These are phyloP conservation scores for Leptodermis oblonga DNA, from an alignment of 257 asterid genomes.

Conservation along the genomic window DNA sequence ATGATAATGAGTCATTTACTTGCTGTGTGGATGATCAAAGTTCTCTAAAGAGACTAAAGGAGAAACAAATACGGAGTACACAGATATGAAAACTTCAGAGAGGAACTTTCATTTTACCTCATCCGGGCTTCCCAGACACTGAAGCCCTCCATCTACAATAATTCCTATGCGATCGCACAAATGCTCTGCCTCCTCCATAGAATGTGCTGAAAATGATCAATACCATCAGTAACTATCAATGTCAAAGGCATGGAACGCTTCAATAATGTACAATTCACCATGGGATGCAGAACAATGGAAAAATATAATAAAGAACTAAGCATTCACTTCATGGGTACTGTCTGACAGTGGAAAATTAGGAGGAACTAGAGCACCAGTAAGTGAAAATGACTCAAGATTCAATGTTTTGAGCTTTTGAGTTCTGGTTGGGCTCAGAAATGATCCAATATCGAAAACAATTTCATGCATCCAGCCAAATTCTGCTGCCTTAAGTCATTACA, in stretches of 20 bases:
- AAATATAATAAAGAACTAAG: background rate
- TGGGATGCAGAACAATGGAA: too few relatives aligned
- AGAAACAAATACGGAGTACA: too few relatives aligned
- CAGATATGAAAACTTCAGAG: background rate
- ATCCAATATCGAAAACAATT: background rate
- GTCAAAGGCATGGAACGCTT: background rate
- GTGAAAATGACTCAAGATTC: too few relatives aligned
- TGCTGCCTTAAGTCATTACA: background rate
- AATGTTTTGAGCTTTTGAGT: too few relatives aligned
- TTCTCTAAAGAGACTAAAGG: background rate
- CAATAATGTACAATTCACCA: background rate
- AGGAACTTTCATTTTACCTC: conserved; percentile 47
- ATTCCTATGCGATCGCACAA: conserved; percentile 91
- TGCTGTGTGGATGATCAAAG: background rate
- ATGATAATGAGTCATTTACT: background rate
- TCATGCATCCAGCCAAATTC: background rate
- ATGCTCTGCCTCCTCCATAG: conserved; percentile 98
- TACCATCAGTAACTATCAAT: background rate
- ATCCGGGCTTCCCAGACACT: conserved; percentile 85
- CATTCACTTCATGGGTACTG: too few relatives aligned
- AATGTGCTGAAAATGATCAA: conserved; percentile 58
- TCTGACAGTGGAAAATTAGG: too few relatives aligned
- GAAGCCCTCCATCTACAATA: conserved; percentile 84
- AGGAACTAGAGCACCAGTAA: too few relatives aligned
- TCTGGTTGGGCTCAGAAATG: background rate